phyloP scores from a whole-genome alignment of 352 stramenopile genomes.

The Thraustochytrium striatum region DNA sequence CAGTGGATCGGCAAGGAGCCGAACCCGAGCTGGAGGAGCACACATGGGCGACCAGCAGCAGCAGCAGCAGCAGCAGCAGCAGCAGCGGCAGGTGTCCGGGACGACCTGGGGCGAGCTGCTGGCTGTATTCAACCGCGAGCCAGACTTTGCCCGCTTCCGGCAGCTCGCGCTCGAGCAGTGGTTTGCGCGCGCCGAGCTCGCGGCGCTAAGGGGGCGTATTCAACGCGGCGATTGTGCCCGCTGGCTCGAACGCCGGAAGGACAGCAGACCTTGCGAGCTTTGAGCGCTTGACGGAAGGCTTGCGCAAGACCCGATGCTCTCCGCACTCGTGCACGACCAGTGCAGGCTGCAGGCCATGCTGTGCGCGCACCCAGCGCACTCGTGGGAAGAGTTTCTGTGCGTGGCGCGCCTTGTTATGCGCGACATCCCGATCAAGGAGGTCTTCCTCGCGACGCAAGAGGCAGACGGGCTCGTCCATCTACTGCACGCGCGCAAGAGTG shows the following conservation, averaged over 20 bases:
- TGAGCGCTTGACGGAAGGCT: not conserved
- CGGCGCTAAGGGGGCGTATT: not conserved
- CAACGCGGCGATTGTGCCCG: not conserved
- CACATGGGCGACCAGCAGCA: not conserved
- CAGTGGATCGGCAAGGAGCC: not conserved
- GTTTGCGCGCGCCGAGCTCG: not conserved
- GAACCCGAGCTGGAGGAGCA: not conserved
- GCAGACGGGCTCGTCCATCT: not conserved
- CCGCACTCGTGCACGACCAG: not conserved
- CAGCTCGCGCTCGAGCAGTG: not conserved
- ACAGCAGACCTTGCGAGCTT: not conserved
- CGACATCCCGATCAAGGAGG: not conserved
- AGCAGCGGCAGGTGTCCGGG: not conserved
- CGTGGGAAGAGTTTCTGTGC: not conserved
- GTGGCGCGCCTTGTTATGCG: not conserved
- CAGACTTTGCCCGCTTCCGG: not conserved
- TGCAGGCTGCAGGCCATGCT: not conserved
- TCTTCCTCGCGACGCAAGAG: not conserved
- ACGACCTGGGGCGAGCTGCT: not conserved
- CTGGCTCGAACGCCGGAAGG: not conserved
- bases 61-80: not conserved
- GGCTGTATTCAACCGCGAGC: not conserved
- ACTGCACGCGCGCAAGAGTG: not conserved
- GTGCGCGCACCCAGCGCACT: not conserved
- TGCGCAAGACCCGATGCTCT: not conserved